These are phyloP conservation scores for Malus asiatica DNA, from an alignment of 306 rosid genomes.

Conservation along the genomic window DNA sequence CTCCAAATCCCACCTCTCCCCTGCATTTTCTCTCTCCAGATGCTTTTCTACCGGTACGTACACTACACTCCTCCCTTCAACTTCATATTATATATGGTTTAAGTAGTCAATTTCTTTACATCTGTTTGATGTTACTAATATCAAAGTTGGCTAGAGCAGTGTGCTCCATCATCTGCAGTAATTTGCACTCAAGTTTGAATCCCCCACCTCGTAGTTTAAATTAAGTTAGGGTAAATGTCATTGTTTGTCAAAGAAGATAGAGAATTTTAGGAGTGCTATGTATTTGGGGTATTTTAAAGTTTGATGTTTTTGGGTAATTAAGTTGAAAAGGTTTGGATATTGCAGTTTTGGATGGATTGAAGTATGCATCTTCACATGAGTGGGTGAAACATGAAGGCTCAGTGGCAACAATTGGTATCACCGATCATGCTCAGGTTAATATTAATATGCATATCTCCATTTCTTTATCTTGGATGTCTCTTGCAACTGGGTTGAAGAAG, in stretches of 20 bases:
- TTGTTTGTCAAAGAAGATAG: not conserved
- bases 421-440: constrained; percentile 89
- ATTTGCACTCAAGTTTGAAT: not conserved
- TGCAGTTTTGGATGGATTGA: constrained; percentile 87
- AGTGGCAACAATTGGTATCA: constrained; percentile 79
- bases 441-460: not conserved
- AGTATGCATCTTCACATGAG: constrained; percentile 91
- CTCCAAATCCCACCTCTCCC: constrained; percentile 50
- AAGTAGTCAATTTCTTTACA: not conserved
- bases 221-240: too few relatives aligned
- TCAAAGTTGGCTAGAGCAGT: not conserved
- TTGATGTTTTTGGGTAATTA: not conserved
- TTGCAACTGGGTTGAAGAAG: not conserved
- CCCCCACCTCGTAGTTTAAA: not conserved
- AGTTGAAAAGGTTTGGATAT: not conserved
- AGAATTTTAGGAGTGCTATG: not conserved
- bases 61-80: not conserved
- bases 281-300: not conserved
- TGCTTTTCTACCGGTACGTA: constrained; percentile 67
- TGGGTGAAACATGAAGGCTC: constrained; percentile 97
- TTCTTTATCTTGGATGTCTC: not conserved
- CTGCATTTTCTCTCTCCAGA: constrained; percentile 63
- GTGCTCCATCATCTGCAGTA: too few relatives aligned
- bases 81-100: not conserved
- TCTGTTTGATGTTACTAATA: not conserved